A percentile compares a stretch with the other conserved stretches of the same genome.
These are phyloP conservation scores for Penicillium fuscoglaucum DNA, from an alignment of 2,329 filamentous ascomycete species.

Conservation along the genomic window DNA sequence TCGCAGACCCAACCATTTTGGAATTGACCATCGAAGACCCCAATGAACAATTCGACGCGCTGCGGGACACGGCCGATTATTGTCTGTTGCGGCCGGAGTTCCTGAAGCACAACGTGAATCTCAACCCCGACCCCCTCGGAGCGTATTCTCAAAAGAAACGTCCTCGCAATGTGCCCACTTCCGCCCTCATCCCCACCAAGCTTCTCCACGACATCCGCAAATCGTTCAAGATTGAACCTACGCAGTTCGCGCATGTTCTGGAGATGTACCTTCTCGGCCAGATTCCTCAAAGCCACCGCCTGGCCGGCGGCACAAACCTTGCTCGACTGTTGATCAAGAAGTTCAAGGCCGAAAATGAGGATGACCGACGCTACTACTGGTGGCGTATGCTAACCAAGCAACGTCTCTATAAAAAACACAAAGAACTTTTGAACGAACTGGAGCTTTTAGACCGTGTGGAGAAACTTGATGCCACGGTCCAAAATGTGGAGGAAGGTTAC, in stretches of 20 bases:
- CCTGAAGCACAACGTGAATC: slow-evolving; percentile 48
- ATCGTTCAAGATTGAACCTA: slow-evolving; percentile 58
- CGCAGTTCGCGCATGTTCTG: slow-evolving; percentile 62
- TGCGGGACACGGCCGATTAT: slow-evolving; percentile 64
- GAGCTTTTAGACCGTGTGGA: slow-evolving; percentile 58
- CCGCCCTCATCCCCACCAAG: slow-evolving; percentile 54
- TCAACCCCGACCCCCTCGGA: slow-evolving; percentile 47
- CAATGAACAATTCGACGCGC: slow-evolving; percentile 67
- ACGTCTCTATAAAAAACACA: slow-evolving; percentile 61
- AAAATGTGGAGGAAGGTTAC: slow-evolving; percentile 60
- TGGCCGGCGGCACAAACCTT: slow-evolving; percentile 51
- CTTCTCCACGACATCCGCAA: slow-evolving; percentile 52
- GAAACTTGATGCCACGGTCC: slow-evolving; percentile 60
- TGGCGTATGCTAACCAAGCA: slow-evolving; percentile 66
- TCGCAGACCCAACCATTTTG: slow-evolving; percentile 65
- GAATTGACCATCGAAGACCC: slow-evolving; percentile 95
- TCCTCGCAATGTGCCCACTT: slow-evolving; percentile 49
- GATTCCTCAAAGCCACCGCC: slow-evolving; percentile 53
- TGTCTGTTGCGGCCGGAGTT: slow-evolving; percentile 55
- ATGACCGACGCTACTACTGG: slow-evolving; percentile 64
- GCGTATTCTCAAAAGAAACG: slow-evolving; percentile 38
- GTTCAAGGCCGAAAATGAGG: slow-evolving; percentile 49
- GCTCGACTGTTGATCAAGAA: slow-evolving; percentile 52
- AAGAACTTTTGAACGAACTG: slow-evolving; percentile 60
- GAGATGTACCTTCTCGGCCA: slow-evolving; percentile 63